Evolutionary conservation across 2,329 filamentous ascomycete species (phyloP).

Genomic region (Hyphodiscus sp.): DNA sequence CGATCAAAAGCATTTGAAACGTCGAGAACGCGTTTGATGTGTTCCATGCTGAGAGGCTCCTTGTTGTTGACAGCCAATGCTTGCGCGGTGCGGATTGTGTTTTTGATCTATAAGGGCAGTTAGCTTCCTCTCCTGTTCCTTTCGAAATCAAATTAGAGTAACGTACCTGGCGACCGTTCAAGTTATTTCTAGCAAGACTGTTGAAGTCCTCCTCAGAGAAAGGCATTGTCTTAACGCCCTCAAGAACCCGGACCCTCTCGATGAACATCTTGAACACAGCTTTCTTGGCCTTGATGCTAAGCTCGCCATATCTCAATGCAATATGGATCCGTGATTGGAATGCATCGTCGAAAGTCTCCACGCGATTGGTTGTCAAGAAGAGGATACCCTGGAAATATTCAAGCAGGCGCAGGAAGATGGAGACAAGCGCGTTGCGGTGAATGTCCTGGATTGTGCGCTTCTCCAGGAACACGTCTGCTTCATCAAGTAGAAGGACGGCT

Average conservation of each 20-base stretch:
- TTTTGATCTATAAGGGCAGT: slow-evolving; percentile 64
- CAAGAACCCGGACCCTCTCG: slow-evolving; percentile 60
- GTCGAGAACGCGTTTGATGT: slow-evolving; percentile 77
- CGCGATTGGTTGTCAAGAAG: slow-evolving; percentile 84
- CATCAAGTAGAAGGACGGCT: slow-evolving; percentile 77
- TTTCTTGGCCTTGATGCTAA: slow-evolving; percentile 66
- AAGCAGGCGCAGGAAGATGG: slow-evolving; percentile 76
- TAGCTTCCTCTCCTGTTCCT: slow-evolving; percentile 74
- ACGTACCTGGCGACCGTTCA: slow-evolving; percentile 60
- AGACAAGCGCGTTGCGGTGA: slow-evolving; percentile 77
- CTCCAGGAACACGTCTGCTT: slow-evolving; percentile 80
- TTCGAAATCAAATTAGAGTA: slow-evolving; percentile 32
- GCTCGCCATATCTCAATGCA: slow-evolving; percentile 71
- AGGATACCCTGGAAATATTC: slow-evolving; percentile 92
- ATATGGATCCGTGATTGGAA: slow-evolving; percentile 87
- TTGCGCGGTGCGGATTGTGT: slow-evolving; percentile 76
- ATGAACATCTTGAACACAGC: slow-evolving; percentile 82
- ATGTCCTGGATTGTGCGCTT: slow-evolving; percentile 78
- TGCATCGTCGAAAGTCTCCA: slow-evolving; percentile 83
- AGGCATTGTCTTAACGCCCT: slow-evolving; percentile 51
- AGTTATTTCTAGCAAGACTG: slow-evolving; percentile 57
- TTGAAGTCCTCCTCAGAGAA: slow-evolving; percentile 65
- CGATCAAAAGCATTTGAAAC: slow-evolving; percentile 77
- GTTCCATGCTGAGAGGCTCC: slow-evolving; percentile 65
- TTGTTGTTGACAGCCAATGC: slow-evolving; percentile 72